These are phyloP conservation scores for Cenchrus purpureus DNA, from an alignment of 176 grass and related monocot species.

Conservation along the genomic window DNA sequence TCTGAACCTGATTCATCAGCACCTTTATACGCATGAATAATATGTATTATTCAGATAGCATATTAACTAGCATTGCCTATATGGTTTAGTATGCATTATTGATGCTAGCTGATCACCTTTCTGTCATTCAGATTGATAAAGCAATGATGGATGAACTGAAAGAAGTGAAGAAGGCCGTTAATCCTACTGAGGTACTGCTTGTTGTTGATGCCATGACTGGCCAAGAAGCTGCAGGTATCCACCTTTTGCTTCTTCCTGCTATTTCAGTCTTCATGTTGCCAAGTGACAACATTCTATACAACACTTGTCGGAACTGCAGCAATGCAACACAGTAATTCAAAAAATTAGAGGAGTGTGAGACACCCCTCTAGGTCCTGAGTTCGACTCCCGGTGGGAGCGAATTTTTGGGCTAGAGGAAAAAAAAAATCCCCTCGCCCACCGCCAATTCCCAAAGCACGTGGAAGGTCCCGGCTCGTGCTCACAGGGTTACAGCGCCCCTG, in stretches of 20 bases:
- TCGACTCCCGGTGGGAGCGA: too few relatives aligned
- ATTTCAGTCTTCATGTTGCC: neutral
- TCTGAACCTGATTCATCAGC: neutral
- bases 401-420: too few relatives aligned
- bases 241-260: constrained; percentile 1
- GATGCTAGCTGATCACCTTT: constrained; percentile 24
- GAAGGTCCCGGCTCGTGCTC: too few relatives aligned
- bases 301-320: neutral
- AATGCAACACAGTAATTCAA: neutral
- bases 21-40: neutral
- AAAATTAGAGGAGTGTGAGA: neutral
- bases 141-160: constrained; percentile 97
- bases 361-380: too few relatives aligned
- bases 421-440: too few relatives aligned
- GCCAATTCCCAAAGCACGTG: too few relatives aligned
- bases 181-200: constrained; percentile 93
- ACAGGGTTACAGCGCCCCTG: too few relatives aligned
- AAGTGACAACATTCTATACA: neutral
- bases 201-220: constrained; percentile 99
- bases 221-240: constrained; percentile 94
- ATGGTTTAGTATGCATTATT: neutral
- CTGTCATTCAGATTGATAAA: constrained; percentile 77
- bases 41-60: neutral
- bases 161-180: constrained; percentile 86
- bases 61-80: neutral